Evolutionary conservation across 345 rosid species (phyloP), one percentile per base, ranked within the genome.

Genomic region (Iberis pinnata): DNA sequence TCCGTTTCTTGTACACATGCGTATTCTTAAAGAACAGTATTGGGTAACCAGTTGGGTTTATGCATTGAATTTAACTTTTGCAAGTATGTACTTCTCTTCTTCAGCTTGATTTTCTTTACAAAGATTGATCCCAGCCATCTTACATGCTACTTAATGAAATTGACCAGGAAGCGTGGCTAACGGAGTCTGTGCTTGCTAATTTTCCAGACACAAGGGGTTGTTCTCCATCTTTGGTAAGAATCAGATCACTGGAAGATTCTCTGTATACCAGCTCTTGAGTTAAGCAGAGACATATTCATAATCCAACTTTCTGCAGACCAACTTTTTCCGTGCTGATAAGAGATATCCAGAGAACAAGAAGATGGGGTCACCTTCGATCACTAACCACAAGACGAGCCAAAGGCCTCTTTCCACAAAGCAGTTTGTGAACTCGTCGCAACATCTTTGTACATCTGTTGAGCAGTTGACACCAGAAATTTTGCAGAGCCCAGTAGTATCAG

Each of bases 131-230:
- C 18, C 12, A 8, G 12, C 25, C 76, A 72, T 56, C 72, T 69
- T 39, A 64, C 72, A 45, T 56, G 54, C 48, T 68, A 60, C 48
- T 43, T 64, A 40, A 68, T 72, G 64, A 62, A 70, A 56, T 67
- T 75, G 73, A 64, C 63, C 86, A 92, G 95, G 98, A 92, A 79
- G 70, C 36, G 46, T 88, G 98, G 96, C 76, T 92, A 52, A 84
- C 76, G 66, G 95, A 81, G 64, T 62, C 80, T 44, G 95, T 83
- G 70, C 89, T 92, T 64, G 67, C 73, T 65, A 59, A 58, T 26
- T 92, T 92, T 76, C 74, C 88, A 12, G 98, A 92, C 71, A 92
- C 98, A 41, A 72, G 74, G 65, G 82, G 82, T 56, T 84, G 80
- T 79, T 81, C 89, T 63, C 80, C 93, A 12, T 81, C 84, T 53